These are phyloP conservation scores for Phytopythium cucurbitacearum DNA, from an alignment of 352 stramenopile genomes.

Conservation along the genomic window DNA sequence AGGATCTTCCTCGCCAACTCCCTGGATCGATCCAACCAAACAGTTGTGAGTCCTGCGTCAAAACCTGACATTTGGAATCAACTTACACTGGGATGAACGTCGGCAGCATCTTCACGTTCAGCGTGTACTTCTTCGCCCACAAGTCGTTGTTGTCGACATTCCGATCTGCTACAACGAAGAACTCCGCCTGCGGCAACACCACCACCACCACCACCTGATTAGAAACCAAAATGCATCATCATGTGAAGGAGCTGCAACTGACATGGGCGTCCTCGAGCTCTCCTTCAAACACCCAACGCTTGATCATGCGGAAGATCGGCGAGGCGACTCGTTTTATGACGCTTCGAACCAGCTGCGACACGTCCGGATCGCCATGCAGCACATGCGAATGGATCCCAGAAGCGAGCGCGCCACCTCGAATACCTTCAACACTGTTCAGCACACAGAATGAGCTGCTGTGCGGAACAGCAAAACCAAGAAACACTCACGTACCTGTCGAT, in stretches of 20 bases:
- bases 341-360: conserved; percentile 66
- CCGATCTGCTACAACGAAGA: conserved; percentile 79
- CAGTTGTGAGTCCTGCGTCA: background rate
- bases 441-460: background rate
- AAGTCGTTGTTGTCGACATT: conserved; percentile 77
- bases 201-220: background rate
- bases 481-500: conserved; percentile 63
- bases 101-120: conserved; percentile 83
- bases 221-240: background rate
- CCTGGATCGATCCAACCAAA: conserved; percentile 17
- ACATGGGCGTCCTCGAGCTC: conserved; percentile 84
- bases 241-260: conserved; percentile 13
- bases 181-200: conserved; percentile 52
- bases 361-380: conserved; percentile 86
- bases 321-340: conserved; percentile 76
- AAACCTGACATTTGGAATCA: background rate
- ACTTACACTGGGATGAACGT: conserved; percentile 83
- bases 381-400: conserved; percentile 90
- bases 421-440: conserved; percentile 58
- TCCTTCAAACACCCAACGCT: conserved; percentile 85
- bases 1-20: conserved; percentile 93
- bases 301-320: conserved; percentile 87
- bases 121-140: conserved; percentile 83
- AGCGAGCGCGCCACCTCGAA: conserved; percentile 84
- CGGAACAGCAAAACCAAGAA: background rate